Evolutionary conservation across 2,329 filamentous ascomycete species (phyloP), one percentile per base, ranked within the genome.

Genomic region (Seiridium unicorne): DNA sequence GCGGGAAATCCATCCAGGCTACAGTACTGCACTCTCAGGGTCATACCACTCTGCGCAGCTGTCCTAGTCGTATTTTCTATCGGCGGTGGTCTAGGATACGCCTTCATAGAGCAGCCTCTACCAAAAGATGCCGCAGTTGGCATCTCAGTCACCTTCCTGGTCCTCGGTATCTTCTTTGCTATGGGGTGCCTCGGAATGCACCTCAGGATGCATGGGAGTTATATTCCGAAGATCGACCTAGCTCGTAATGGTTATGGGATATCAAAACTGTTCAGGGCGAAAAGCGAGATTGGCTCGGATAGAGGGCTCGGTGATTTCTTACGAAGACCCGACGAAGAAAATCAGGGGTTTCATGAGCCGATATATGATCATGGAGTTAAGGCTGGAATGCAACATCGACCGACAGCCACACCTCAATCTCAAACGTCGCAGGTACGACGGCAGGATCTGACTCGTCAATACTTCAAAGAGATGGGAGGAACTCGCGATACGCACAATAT

Each of bases 11-110:
- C 38, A 5, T 36, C 57, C 31, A 61, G 61, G 32, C 59, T 70
- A 18, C 64, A 62, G 55, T 62, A 69, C 35, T 61, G 68, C 51
- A 71, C 66, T 6, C 66, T 61, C 35, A 66, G 64, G 49, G 40
- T 68, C 5, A 65, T 72, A 10, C 70, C 69, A n/a, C 61, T 64
- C 36, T 67, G 60, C 26, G 35, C 55, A 44, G 51, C 61, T 9
- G 38, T 61, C 51, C 64, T 72, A 11, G 59, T 69, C 26, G 26
- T 66, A 35, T 66, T 72, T 59, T 67, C 67, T 8, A 51, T 62
- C 3, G 68, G 69, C 11, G 65, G 47, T 8, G 61, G 69, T 44
- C 58, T 72, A 40, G 58, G 61, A 13, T 60, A 62, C 34, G 67
- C 68, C 18, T 35, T 71, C 11, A 63, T 60, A 51, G 26, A 64